Conservation (phyloP, 257 asterid species). For the Rauvolfia tetraphylla region DNA sequence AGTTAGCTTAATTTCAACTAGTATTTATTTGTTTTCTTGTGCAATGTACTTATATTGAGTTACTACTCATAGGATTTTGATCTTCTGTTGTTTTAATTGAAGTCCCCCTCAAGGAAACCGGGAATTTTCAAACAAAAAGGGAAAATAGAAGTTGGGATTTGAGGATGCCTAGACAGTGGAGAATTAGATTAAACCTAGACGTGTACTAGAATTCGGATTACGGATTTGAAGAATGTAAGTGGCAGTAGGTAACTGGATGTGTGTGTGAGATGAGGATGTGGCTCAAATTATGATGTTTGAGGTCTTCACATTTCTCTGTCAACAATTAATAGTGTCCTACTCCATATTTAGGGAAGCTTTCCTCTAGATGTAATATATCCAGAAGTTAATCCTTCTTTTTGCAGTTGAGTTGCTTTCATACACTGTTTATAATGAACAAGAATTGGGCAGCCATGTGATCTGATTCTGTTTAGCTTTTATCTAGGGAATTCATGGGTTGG, state of each 20-base stretch:
- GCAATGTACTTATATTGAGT: background rate
- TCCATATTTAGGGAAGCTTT: background rate
- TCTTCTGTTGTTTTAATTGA: too few relatives aligned
- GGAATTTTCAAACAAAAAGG: too few relatives aligned
- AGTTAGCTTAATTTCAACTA: background rate
- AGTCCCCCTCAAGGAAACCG: too few relatives aligned
- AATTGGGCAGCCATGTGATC: slow-evolving; percentile 17
- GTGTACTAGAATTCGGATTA: background rate
- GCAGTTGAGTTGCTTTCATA: background rate
- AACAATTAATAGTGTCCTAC: background rate
- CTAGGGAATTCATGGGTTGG: slow-evolving; percentile 87
- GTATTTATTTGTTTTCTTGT: background rate
- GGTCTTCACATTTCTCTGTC: too few relatives aligned
- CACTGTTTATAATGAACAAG: slow-evolving; percentile 4
- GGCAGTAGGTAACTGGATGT: background rate
- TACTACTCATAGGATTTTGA: background rate
- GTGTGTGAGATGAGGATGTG: background rate
- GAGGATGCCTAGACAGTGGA: background rate
- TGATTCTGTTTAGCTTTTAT: slow-evolving; percentile 31
- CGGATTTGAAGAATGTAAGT: background rate
- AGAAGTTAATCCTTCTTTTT: background rate
- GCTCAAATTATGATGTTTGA: background rate
- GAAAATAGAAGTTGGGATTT: too few relatives aligned
- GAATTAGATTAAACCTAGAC: background rate
- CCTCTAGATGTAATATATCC: background rate